phyloP scores from a whole-genome alignment of 495 filamentous ascomycete species.

The Xylaria grammica region DNA sequence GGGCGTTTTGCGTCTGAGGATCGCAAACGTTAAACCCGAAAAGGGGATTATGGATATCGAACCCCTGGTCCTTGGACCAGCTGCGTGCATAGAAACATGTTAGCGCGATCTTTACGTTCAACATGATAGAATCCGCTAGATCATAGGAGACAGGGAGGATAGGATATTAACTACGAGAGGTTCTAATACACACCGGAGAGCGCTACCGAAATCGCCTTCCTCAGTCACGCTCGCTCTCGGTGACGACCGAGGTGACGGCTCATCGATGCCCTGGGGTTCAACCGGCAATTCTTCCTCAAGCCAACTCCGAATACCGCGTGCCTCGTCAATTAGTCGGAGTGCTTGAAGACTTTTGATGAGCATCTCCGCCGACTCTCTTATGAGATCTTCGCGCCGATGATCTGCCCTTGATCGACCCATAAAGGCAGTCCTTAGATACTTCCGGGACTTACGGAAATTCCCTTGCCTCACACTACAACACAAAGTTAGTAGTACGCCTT shows the following conservation, averaged over 20 bases:
- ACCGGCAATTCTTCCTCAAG: conserved; percentile 17
- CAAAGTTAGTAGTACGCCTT: no score
- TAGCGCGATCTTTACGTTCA: no score
- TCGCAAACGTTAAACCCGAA: conserved; percentile 30
- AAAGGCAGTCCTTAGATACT: conserved; percentile 25
- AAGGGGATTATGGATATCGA: conserved; percentile 22
- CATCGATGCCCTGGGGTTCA: neutral
- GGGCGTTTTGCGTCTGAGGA: conserved; percentile 23
- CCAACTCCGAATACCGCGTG: conserved; percentile 27
- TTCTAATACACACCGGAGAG: conserved; percentile 31
- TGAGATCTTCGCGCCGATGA: conserved; percentile 19
- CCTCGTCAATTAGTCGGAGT: conserved; percentile 27
- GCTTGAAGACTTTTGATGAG: conserved; percentile 22
- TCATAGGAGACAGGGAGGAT: no score
- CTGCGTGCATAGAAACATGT: no score
- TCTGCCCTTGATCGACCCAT: conserved; percentile 17
- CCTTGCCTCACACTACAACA: conserved; percentile 14
- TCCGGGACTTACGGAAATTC: conserved; percentile 21
- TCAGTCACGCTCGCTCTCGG: conserved; percentile 1
- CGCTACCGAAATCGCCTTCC: conserved; percentile 12
- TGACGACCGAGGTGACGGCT: neutral
- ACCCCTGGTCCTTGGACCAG: conserved; percentile 31
- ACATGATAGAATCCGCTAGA: no score
- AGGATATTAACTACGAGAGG: no score
- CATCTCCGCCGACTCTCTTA: conserved; percentile 29